phyloP scores from a whole-genome alignment of 371 early-diverging fungal species.

The Apophysomyces variabilis region DNA sequence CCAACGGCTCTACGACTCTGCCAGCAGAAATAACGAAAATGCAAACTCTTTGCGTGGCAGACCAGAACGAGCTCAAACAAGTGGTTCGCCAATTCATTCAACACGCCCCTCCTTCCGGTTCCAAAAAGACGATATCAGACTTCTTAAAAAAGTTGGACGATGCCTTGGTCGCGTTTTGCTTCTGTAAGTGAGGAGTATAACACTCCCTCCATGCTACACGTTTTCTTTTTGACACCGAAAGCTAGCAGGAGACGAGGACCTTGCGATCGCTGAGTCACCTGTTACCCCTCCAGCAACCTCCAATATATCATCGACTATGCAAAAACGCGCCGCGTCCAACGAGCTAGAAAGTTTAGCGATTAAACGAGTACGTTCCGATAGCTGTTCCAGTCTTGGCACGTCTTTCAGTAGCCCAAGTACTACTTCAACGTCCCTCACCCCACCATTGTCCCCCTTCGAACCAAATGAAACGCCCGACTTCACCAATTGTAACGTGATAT shows the following conservation, averaged over 20 bases:
- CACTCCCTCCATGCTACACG: not conserved
- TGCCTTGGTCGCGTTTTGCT: constrained; percentile 17
- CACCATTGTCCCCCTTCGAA: constrained; percentile 26
- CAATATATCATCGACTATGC: not conserved
- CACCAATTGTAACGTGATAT: constrained; percentile 18
- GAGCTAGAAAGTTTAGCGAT: not conserved
- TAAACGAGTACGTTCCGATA: constrained; percentile 17
- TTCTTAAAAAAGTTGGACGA: constrained; percentile 22
- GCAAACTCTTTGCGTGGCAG: constrained; percentile 30
- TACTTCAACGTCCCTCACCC: constrained; percentile 18
- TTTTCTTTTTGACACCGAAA: not conserved
- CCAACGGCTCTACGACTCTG: not conserved
- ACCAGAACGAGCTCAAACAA: constrained; percentile 18
- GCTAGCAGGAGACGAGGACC: constrained; percentile 4
- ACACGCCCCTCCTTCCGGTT: constrained; percentile 20
- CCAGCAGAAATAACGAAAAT: constrained; percentile 31
- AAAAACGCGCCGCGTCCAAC: constrained; percentile 5
- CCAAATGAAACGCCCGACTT: not conserved
- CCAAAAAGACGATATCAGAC: constrained; percentile 27
- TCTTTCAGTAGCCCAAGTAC: not conserved
- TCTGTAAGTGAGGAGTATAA: constrained; percentile 1
- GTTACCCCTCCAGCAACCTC: constrained; percentile 2
- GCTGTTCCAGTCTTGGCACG: constrained; percentile 4
- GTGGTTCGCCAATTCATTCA: constrained; percentile 29
- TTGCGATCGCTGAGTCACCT: not conserved